phyloP scores from a whole-genome alignment of 139 green algal genomes.

The Yamagishiella unicocca region DNA sequence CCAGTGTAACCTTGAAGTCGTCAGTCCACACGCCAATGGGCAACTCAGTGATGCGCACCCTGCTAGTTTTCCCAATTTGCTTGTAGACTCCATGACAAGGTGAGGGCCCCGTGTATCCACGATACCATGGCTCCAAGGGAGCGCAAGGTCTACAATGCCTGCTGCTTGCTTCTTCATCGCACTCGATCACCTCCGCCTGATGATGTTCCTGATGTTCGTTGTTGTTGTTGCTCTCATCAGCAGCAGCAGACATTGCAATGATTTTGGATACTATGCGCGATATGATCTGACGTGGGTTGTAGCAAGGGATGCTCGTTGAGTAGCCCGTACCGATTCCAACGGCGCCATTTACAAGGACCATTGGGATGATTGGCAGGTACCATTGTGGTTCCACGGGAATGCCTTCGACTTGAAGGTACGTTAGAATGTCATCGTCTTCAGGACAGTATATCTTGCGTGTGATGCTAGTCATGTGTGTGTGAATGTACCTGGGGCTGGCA shows the following conservation, averaged over 20 bases:
- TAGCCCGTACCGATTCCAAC: conserved; percentile 45
- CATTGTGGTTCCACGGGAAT: conserved; percentile 6
- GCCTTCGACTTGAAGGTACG: conserved; percentile 4
- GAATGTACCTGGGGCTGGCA: conserved; percentile 51
- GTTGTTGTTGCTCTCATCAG: background rate
- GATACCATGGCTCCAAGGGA: background rate
- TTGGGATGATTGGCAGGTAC: conserved; percentile 38
- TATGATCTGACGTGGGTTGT: conserved; percentile 14
- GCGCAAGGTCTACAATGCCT: no score
- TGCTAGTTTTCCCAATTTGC: background rate
- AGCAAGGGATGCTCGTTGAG: conserved; percentile 29
- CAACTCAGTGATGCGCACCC: conserved; percentile 26
- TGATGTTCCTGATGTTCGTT: no score
- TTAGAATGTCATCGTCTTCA: conserved; percentile 26
- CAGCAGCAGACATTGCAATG: background rate
- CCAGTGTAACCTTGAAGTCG: conserved; percentile 33
- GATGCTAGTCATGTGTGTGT: conserved; percentile 12
- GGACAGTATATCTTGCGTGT: background rate
- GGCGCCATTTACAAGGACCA: conserved; percentile 45
- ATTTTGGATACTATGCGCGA: background rate
- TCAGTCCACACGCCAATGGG: conserved; percentile 37
- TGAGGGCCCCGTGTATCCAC: background rate
- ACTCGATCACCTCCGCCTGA: no score
- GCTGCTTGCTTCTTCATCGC: no score
- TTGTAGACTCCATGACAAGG: background rate